Conservation (phyloP, 805 yeast species). For the Metschnikowia shivogae region DNA sequence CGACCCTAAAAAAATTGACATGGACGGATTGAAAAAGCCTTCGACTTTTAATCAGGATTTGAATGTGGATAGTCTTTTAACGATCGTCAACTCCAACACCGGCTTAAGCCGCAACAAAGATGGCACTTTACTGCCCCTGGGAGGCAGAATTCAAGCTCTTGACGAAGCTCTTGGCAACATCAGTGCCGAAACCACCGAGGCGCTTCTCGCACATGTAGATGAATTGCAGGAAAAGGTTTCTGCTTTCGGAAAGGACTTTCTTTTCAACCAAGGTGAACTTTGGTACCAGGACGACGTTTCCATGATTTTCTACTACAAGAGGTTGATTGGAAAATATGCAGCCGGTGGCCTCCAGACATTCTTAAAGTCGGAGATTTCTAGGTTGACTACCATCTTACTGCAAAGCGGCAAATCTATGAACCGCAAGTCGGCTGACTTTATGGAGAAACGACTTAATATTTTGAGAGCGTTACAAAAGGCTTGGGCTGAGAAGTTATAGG, state of each 20-base stretch:
- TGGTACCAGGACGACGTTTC: slow-evolving; percentile 17
- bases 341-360: slow-evolving; percentile 44
- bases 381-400: slow-evolving; percentile 43
- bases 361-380: slow-evolving; percentile 13
- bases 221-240: slow-evolving; percentile 11
- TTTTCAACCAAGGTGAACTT: slow-evolving; percentile 13
- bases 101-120: slow-evolving; percentile 28
- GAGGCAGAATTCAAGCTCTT: slow-evolving; percentile 28
- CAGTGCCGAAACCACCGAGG: slow-evolving; percentile 3
- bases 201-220: slow-evolving; percentile 7
- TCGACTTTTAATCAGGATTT: slow-evolving; percentile 24
- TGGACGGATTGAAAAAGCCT: slow-evolving; percentile 26
- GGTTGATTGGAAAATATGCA: slow-evolving; percentile 41
- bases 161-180: slow-evolving; percentile 13
- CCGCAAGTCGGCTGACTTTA: slow-evolving; percentile 45
- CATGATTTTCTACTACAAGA: slow-evolving; percentile 45
- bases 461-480: slow-evolving; percentile 21
- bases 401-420: slow-evolving; percentile 33
- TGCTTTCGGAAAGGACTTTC: slow-evolving; percentile 9
- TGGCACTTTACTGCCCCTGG: slow-evolving; percentile 28
- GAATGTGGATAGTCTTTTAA: slow-evolving; percentile 19
- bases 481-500: slow-evolving; percentile 1
- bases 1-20: slow-evolving; percentile 22
- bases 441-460: slow-evolving; percentile 50
- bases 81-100: slow-evolving; percentile 25